Conservation (phyloP, 345 rosid genomes). For the Ceriops tagal region DNA sequence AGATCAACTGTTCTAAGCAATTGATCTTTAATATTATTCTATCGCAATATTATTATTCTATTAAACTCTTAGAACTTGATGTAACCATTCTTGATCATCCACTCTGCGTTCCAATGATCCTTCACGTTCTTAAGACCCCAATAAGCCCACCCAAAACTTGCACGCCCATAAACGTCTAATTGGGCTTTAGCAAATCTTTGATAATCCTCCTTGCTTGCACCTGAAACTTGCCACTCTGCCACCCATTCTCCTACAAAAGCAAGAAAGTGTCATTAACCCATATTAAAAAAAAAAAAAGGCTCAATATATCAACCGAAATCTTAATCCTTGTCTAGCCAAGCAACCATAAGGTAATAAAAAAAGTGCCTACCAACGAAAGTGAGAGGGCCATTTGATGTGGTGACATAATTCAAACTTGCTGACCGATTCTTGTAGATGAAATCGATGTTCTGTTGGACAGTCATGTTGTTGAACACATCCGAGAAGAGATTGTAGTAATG, state of each 20-base stretch:
- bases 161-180: constrained; percentile 44
- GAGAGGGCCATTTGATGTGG: constrained; percentile 51
- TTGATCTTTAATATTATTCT: too few species aligned
- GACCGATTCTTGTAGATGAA: constrained; percentile 35
- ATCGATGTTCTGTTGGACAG: constrained; percentile 53
- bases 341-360: background rate
- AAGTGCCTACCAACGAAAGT: constrained; percentile 49
- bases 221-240: constrained; percentile 50
- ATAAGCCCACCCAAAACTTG: constrained; percentile 67
- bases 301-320: background rate
- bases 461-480: constrained; percentile 25
- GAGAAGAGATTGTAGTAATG: constrained; percentile 55
- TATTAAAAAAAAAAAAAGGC: background rate
- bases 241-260: constrained; percentile 56
- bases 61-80: constrained; percentile 36
- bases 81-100: constrained; percentile 60
- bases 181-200: constrained; percentile 51
- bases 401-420: constrained; percentile 31
- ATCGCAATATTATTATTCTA: too few species aligned
- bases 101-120: constrained; percentile 48
- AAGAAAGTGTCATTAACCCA: background rate
- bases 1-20: too few species aligned
- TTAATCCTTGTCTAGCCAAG: background rate
- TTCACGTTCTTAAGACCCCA: constrained; percentile 55
- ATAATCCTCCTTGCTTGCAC: constrained; percentile 46